Conservation (phyloP, 495 filamentous ascomycete genomes). For the Penicillium steckii region DNA sequence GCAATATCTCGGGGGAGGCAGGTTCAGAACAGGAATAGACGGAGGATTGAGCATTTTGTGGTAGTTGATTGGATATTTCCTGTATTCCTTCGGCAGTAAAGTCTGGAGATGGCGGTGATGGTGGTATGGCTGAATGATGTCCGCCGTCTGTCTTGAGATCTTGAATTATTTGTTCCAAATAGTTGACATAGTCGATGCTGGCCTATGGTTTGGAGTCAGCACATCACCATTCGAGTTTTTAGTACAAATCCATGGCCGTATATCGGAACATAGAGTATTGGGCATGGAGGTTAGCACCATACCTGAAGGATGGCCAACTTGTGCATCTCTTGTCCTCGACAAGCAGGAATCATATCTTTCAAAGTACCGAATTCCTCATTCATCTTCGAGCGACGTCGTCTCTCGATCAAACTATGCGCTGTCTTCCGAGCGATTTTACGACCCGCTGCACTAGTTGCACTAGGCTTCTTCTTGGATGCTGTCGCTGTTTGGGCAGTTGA, state of each 20-base stretch:
- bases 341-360: constrained; percentile 95
- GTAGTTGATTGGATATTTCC: constrained; percentile 10
- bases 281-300: constrained; percentile 18
- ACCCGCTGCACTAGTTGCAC: constrained; percentile 73
- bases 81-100: constrained; percentile 25
- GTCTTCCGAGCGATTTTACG: constrained; percentile 95
- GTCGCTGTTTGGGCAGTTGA: constrained; percentile 17
- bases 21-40: constrained; percentile 31
- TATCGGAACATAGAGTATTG: no score
- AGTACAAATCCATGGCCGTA: no score
- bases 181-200: constrained; percentile 94
- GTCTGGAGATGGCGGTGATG: constrained; percentile 40
- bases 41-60: constrained; percentile 16
- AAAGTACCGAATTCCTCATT: constrained; percentile 95
- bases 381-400: constrained; percentile 92
- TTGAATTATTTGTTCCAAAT: constrained; percentile 83
- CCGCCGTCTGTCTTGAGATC: constrained; percentile 68
- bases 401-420: constrained; percentile 92
- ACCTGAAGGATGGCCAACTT: constrained; percentile 96
- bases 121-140: constrained; percentile 16
- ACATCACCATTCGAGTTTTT: not conserved
- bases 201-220: constrained; percentile 50
- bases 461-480: constrained; percentile 64
- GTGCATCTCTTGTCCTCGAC: constrained; percentile 90
- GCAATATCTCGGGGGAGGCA: constrained; percentile 36